Conservation (phyloP, 345 rosid genomes). For the Populus davidiana region DNA sequence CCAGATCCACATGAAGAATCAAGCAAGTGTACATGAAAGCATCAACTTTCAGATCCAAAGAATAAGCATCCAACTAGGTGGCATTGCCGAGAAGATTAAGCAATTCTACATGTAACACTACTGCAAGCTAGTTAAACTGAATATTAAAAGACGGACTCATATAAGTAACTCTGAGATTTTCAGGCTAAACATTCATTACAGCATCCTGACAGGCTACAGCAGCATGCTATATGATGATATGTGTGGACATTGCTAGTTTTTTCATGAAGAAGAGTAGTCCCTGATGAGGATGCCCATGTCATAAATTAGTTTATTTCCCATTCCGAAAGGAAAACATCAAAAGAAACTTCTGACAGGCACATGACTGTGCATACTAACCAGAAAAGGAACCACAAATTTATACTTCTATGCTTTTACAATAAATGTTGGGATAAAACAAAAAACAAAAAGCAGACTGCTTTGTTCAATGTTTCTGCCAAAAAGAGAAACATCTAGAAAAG, state of each 20-base stretch:
- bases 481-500: conserved; percentile 3
- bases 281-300: background rate
- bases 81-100: background rate
- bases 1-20: background rate
- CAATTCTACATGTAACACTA: background rate
- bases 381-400: conserved; percentile 1
- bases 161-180: background rate
- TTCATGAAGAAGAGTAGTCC: conserved; percentile 1
- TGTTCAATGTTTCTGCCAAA: background rate
- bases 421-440: background rate
- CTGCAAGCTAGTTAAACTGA: background rate
- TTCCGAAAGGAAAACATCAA: background rate
- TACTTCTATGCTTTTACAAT: background rate
- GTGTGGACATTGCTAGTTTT: background rate
- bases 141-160: background rate
- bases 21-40: background rate
- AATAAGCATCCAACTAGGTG: background rate
- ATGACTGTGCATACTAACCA: background rate
- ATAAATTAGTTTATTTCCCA: background rate
- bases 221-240: conserved; percentile 4
- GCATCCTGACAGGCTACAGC: conserved; percentile 3
- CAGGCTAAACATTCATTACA: background rate
- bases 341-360: conserved; percentile 3
- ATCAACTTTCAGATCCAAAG: background rate
- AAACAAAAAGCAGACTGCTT: background rate